A percentile compares a stretch with the other conserved stretches of the same genome.
Evolutionary conservation across 176 grass and related monocot species (phyloP).

Genomic region (Oryza glumipatula): DNA sequence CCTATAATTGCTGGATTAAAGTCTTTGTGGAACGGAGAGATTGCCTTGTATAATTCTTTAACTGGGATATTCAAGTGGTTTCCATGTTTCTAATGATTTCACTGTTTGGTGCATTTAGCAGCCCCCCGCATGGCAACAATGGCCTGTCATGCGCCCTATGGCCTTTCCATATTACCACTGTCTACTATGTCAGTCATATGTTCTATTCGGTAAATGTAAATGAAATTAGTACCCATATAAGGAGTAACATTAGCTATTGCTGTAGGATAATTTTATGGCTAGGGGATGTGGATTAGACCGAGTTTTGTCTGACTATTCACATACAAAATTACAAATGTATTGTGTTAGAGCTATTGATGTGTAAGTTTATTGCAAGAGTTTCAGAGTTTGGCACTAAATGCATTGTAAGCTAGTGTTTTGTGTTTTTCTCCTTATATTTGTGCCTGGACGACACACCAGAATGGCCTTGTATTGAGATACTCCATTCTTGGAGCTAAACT

Average conservation of each 20-base stretch:
- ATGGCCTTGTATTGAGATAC: neutral
- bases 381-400: neutral
- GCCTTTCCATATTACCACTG: neutral
- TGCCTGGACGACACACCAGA: neutral
- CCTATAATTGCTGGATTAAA: no score
- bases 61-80: neutral
- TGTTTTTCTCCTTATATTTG: neutral
- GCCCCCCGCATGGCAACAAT: neutral
- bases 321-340: neutral
- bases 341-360: neutral
- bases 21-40: no score
- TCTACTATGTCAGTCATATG: neutral
- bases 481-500: neutral
- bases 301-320: neutral
- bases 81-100: no score
- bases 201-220: neutral
- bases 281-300: neutral
- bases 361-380: neutral
- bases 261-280: neutral
- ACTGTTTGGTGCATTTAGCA: neutral
- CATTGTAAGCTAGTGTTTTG: neutral
- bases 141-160: neutral
- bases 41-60: neutral
- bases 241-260: neutral
- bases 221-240: neutral